Conservation (phyloP, 148 eudicot genomes). For the Rhododendron ovatum region DNA sequence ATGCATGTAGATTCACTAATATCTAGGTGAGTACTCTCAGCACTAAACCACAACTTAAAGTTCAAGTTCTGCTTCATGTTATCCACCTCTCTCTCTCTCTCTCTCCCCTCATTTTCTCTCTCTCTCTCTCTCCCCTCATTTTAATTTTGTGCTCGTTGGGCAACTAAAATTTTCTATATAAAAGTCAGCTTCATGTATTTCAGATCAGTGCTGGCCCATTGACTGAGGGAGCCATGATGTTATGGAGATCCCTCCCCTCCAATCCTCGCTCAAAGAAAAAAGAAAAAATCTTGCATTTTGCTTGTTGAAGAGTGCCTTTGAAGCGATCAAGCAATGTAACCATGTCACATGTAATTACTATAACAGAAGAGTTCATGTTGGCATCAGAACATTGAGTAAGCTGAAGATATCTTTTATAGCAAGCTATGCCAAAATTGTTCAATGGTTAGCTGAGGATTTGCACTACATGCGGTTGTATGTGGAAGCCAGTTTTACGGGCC, state of each 20-base stretch:
- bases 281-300: not conserved
- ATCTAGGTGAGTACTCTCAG: not conserved
- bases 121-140: not conserved
- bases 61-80: not conserved
- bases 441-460: not conserved
- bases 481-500: not conserved
- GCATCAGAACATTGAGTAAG: not conserved
- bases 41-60: not conserved
- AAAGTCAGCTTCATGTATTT: not conserved
- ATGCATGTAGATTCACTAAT: not conserved
- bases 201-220: not conserved
- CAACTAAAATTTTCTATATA: not conserved
- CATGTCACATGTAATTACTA: not conserved
- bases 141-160: too few species aligned
- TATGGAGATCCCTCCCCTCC: not conserved
- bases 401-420: not conserved
- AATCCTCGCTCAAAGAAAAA: not conserved
- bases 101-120: not conserved
- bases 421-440: not conserved
- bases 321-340: not conserved
- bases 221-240: not conserved
- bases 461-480: not conserved
- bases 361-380: not conserved
- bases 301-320: conserved; percentile 6
- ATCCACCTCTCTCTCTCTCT: not conserved